phyloP scores from a whole-genome alignment of 2,329 filamentous ascomycete genomes.

The Penicillium sp. region DNA sequence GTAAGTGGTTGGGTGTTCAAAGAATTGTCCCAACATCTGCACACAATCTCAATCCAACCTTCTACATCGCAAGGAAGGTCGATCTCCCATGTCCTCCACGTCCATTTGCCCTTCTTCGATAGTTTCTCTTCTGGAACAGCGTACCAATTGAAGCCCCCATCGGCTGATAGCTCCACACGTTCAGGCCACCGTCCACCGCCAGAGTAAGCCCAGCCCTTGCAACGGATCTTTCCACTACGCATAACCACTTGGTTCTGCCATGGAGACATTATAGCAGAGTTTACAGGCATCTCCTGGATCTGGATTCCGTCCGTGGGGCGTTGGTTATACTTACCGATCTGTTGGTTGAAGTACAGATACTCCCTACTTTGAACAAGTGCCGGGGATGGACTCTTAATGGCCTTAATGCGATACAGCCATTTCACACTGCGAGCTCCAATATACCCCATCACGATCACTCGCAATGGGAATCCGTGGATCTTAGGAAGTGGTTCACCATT shows the following conservation, averaged over 20 bases:
- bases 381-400: slow-evolving; percentile 55
- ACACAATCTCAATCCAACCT: slow-evolving; percentile 61
- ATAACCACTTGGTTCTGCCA: slow-evolving; percentile 61
- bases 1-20: slow-evolving; percentile 61
- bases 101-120: slow-evolving; percentile 61
- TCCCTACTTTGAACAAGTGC: slow-evolving; percentile 66
- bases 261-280: slow-evolving; percentile 65
- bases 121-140: slow-evolving; percentile 61
- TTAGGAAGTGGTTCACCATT: slow-evolving; percentile 64
- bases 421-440: slow-evolving; percentile 67
- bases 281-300: slow-evolving; percentile 73
- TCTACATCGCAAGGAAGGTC: slow-evolving; percentile 64
- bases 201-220: slow-evolving; percentile 61
- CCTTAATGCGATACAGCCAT: slow-evolving; percentile 64
- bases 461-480: slow-evolving; percentile 66
- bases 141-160: slow-evolving; percentile 67
- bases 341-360: slow-evolving; percentile 68
- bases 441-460: slow-evolving; percentile 64
- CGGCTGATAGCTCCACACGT: slow-evolving; percentile 62
- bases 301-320: slow-evolving; percentile 61
- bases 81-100: slow-evolving; percentile 65
- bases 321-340: slow-evolving; percentile 67
- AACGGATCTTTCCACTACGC: slow-evolving; percentile 59
- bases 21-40: slow-evolving; percentile 62
- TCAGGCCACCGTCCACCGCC: slow-evolving; percentile 62